phyloP scores from a whole-genome alignment of 148 eudicot species.

The Rhododendron simsii region DNA sequence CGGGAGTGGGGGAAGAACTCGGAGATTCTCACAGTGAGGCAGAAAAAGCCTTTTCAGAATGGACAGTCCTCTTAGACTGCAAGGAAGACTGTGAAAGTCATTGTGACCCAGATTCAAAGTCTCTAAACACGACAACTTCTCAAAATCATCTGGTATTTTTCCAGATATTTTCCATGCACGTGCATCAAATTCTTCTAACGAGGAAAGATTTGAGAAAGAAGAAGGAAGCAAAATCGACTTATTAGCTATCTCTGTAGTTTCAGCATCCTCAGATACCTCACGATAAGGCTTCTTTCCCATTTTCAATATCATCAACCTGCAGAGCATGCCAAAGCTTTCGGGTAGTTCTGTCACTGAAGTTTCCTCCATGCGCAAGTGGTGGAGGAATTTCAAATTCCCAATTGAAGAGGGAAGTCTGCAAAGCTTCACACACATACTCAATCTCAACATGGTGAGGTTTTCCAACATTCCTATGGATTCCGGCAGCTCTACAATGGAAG shows the following conservation, averaged over 20 bases:
- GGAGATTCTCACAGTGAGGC: slow-evolving; percentile 41
- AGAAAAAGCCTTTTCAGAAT: slow-evolving; percentile 35
- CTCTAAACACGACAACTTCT: too few relatives aligned
- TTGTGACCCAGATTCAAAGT: too few relatives aligned
- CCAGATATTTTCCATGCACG: slow-evolving; percentile 41
- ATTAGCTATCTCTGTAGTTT: background rate
- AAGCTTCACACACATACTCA: slow-evolving; percentile 35
- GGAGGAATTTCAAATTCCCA: slow-evolving; percentile 37
- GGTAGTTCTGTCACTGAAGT: slow-evolving; percentile 45
- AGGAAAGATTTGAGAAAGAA: slow-evolving; percentile 38
- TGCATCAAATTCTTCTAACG: slow-evolving; percentile 45
- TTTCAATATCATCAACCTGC: slow-evolving; percentile 27
- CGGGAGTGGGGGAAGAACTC: slow-evolving; percentile 50
- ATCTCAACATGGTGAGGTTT: slow-evolving; percentile 32
- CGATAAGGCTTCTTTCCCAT: slow-evolving; percentile 33
- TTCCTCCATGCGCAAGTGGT: slow-evolving; percentile 33
- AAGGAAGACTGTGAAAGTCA: slow-evolving; percentile 47
- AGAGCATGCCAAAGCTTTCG: slow-evolving; percentile 49
- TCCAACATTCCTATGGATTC: slow-evolving; percentile 47
- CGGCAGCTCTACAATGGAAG: slow-evolving; percentile 42
- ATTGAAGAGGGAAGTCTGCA: slow-evolving; percentile 34
- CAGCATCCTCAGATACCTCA: slow-evolving; percentile 5
- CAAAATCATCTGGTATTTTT: slow-evolving; percentile 37
- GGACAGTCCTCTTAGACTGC: slow-evolving; percentile 36
- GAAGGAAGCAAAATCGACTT: slow-evolving; percentile 30